Base-by-base conservation (phyloP, 495 filamentous ascomycete genomes). In the Penicillium paradoxum region DNA sequence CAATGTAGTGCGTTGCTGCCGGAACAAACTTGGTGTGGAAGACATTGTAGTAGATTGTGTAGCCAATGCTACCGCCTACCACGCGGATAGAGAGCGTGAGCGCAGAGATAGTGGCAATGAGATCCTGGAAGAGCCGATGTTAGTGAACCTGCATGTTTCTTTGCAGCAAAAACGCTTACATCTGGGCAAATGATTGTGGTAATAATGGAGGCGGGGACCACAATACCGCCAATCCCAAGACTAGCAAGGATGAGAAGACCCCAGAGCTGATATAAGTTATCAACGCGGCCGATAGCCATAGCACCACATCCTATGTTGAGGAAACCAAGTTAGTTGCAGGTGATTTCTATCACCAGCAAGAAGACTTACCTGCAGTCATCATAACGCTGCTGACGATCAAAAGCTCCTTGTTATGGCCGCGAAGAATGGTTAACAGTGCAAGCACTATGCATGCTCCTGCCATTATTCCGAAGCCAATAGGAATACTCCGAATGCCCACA, bases 31-130 rank as follows among this genome's bases (percentile, higher is more conserved):
- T 87, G 57, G 76, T 75, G 57, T 80, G 65, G 70, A 88, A 90
- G 58, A 90, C 76, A 62, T 88, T 90, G 77, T 83, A 89, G 76
- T 90, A 90, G 52, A 84, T 79, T 19, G 78, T 79, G 63, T 88
- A 90, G 38, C 86, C 86, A 48, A 90, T 81, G 29, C 80, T 73
- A 32, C 86, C 85, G 30, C 86, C 86, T 30, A 88, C 75, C 47
- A 87, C 83, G 43, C 86, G 84, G 53, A 89, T 83, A 19, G 84
- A 79, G 44, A 89, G 82, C 2, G 86, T 87, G n/a, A 90, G 70
- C 10, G 86, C 83, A 11, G 86, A 82, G 45, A 89, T 79, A 15
- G 86, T 89, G 43, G 86, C 86, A 58, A 90, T 87, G 1, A 88
- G 68, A 49, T 88, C 85, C 75, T 78, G 32, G 1, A 29, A 33